These are phyloP conservation scores for Cystoderma amianthinum DNA, from an alignment of 768 basidiomycete genomes.

Conservation along the genomic window DNA sequence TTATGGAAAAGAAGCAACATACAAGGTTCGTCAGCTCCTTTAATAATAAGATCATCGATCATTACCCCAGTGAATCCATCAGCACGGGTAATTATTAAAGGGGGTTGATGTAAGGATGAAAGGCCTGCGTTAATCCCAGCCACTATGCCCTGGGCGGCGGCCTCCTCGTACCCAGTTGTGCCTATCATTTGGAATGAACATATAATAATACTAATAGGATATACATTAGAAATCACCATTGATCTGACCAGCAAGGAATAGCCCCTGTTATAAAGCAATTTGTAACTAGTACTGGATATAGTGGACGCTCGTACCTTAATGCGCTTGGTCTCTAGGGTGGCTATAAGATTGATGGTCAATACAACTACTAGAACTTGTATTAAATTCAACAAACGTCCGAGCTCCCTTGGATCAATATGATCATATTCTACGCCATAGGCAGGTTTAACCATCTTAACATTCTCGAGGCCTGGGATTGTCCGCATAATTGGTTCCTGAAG, in stretches of 20 bases:
- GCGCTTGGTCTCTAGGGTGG: constrained; percentile 80
- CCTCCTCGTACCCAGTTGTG: constrained; percentile 93
- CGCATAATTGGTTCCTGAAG: constrained; percentile 78
- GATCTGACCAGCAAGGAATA: constrained; percentile 88
- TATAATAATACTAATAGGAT: not conserved
- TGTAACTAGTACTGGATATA: not conserved
- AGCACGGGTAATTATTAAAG: constrained; percentile 69
- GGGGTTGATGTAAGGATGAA: constrained; percentile 43
- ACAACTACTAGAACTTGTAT: constrained; percentile 1
- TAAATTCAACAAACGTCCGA: constrained; percentile 45
- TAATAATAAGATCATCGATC: constrained; percentile 86
- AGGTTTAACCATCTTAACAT: constrained; percentile 75
- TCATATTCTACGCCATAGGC: constrained; percentile 95
- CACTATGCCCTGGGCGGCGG: constrained; percentile 83
- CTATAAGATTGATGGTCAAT: constrained; percentile 24
- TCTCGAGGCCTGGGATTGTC: constrained; percentile 79
- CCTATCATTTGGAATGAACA: constrained; percentile 30
- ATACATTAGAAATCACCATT: constrained; percentile 40
- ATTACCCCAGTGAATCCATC: constrained; percentile 87
- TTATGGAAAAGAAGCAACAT: constrained; percentile 18
- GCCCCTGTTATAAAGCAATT: constrained; percentile 36
- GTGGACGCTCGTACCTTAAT: constrained; percentile 45
- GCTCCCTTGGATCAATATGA: constrained; percentile 79
- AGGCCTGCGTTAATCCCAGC: constrained; percentile 89
- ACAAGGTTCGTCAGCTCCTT: constrained; percentile 92